Base-by-base conservation (phyloP, 306 rosid genomes). In the Aeschynomene evenia region DNA sequence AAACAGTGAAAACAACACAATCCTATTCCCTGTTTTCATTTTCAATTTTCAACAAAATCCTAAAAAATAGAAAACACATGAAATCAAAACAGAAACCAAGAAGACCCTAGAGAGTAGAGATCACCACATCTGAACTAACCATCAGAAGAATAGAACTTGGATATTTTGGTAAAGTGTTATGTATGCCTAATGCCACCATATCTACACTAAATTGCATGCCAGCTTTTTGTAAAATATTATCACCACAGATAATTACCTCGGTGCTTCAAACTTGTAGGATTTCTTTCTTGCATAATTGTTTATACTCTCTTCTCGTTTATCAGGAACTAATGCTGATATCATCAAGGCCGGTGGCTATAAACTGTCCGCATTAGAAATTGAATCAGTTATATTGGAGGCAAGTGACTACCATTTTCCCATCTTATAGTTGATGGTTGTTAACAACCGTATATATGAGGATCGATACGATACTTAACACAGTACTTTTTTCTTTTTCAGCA, bases 311-410 rank as follows among this genome's bases (percentile, higher is more conserved):
- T 39, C 54, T 53, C 37, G 61, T 75, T 71, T 76, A 58, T 85
- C 84, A 94, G 98, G 98, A 76, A 84, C 90, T 52, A 94, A 71
- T 58, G 97, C 87, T 2, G 97, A 88, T 84, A 87, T 94, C 55
- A 88, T 94, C 91, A 94, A 94, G 87, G 95, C 85, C 22, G 98
- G 98, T 56, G 97, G 97, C 52, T 90, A 84, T 84, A 94, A 94
- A 74, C 78, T 90, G 69, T 94, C 97, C 45, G 97, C 96, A 9
- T 77, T 94, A 78, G 97, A 94, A 81, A 94, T 90, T 15, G 98
- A 94, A 80, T 94, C 97, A n/a, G 83, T 85, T 57, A 76, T 94
- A 39, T 43, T 87, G 73, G 84, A 90, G 97, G 98, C 81, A 78
- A 77, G 77, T 75, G 40, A 55, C 63, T 64, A 26, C 58, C 16